Base-by-base conservation (phyloP, 345 rosid species). In the Combretum micranthum region DNA sequence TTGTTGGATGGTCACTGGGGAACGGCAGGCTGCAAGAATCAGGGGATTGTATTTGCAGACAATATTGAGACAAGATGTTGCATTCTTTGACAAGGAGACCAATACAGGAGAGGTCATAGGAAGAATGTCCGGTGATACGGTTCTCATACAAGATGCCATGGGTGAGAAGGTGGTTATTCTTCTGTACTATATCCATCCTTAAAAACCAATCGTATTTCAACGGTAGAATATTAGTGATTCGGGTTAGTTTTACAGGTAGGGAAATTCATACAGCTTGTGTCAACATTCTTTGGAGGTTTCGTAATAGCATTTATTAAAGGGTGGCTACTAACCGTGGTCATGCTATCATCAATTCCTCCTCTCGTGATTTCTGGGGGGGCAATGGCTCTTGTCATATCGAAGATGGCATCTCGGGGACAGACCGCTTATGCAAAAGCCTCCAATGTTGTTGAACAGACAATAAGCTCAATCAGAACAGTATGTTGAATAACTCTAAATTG, bases 51-150 rank as follows among this genome's bases (percentile, higher is more conserved):
- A 90, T 77, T 58, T 90, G 69, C 72, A 69, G 75, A 85, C 96
- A 2, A 83, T 90, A 50, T 57, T 90, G 72, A 77, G 94, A 64
- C 97, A 90, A 74, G 96, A 90, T 57, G 59, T 90, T 13, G 77
- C 80, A 15, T 90, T 87, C 70, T 90, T 90, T 50, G 97, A 90
- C 22, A 67, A 74, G 50, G 94, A 87, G 74, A 80, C 94, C 39
- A 90, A 79, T 65, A 85, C 96, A 0, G 96, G 97, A 15, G 97
- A 90, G 78, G 96, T 90, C 17, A 75, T 90, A 12, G 85, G 90
- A n/a, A 83, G 97, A 70, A 90, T 90, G 97, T 90, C 97, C 4
- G 96, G 97, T 21, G 97, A 90, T 71, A 90, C 96, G 1, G 97
- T 85, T 47, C 83, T 90, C 26, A 90, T 90, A 55, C 96, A 87